These are phyloP conservation scores for Peronospora belbahrii DNA, from an alignment of 352 stramenopile genomes.

Conservation along the genomic window DNA sequence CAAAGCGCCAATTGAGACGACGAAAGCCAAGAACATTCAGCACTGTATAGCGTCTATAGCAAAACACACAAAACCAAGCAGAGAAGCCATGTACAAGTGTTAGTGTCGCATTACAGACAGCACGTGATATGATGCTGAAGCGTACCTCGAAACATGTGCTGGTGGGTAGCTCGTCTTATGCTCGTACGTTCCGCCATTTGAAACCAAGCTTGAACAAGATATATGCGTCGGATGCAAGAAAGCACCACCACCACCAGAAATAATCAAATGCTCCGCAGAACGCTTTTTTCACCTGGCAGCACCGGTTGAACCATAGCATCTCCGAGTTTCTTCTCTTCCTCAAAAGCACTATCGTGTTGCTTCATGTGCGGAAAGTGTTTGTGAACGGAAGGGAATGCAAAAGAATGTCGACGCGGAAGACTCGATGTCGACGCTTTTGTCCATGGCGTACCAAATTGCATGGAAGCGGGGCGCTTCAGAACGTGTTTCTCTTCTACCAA, in stretches of 20 bases:
- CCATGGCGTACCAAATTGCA: constrained; percentile 16
- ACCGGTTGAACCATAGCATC: constrained; percentile 6
- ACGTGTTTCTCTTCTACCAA: constrained; percentile 32
- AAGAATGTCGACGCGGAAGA: constrained; percentile 26
- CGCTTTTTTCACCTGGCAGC: constrained; percentile 3
- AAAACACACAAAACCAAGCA: constrained; percentile 1
- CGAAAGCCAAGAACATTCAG: constrained; percentile 87
- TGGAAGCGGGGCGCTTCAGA: constrained; percentile 27
- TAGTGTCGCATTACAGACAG: background rate
- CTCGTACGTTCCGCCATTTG: constrained; percentile 68
- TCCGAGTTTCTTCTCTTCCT: constrained; percentile 8
- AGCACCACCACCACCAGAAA: constrained; percentile 85
- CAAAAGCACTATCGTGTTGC: constrained; percentile 7
- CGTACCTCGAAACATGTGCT: constrained; percentile 59
- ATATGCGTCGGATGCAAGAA: constrained; percentile 88
- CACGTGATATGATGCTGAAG: background rate
- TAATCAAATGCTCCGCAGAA: constrained; percentile 67
- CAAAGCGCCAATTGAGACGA: constrained; percentile 90
- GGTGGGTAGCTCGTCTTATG: constrained; percentile 80
- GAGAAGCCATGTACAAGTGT: background rate
- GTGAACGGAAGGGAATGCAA: constrained; percentile 24
- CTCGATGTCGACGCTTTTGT: constrained; percentile 12
- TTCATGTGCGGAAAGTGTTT: constrained; percentile 82
- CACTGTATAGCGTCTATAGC: constrained; percentile 61
- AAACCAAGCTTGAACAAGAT: constrained; percentile 43